Conservation (phyloP, 805 yeast species). For the Yarrowia sp. region DNA sequence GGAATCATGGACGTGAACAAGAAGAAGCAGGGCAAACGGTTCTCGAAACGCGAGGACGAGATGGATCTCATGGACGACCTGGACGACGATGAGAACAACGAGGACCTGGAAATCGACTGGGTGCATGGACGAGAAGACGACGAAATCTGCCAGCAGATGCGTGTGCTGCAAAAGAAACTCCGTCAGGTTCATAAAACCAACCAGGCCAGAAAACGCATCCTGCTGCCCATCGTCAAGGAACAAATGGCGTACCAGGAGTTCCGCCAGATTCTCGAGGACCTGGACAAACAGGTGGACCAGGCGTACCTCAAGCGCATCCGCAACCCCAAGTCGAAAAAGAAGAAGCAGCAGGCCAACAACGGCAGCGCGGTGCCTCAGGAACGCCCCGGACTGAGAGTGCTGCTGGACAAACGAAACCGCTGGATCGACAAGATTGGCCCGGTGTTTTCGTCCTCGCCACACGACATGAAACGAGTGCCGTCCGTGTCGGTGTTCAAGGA, state of each 20-base stretch:
- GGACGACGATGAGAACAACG: constrained; percentile 44
- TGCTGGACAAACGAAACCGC: constrained; percentile 82
- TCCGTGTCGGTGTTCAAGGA: constrained; percentile 62
- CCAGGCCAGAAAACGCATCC: constrained; percentile 65
- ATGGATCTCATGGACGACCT: constrained; percentile 40
- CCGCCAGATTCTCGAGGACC: constrained; percentile 84
- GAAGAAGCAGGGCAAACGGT: constrained; percentile 44
- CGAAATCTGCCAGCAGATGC: constrained; percentile 84
- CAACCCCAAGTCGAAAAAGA: constrained; percentile 71
- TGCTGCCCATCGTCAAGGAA: constrained; percentile 79
- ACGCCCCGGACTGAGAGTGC: constrained; percentile 72
- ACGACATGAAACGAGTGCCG: constrained; percentile 81
- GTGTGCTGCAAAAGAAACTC: constrained; percentile 73
- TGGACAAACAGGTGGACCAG: constrained; percentile 96
- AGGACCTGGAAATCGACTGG: constrained; percentile 70
- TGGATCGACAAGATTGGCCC: constrained; percentile 94
- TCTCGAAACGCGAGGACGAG: constrained; percentile 44
- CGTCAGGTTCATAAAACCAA: constrained; percentile 67
- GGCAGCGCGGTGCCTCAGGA: constrained; percentile 38
- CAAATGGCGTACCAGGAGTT: constrained; percentile 96
- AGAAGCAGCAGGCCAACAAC: constrained; percentile 50
- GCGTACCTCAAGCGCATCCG: constrained; percentile 84
- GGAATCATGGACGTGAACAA: constrained; percentile 68
- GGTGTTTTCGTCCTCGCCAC: constrained; percentile 67
- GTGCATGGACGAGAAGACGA: constrained; percentile 85